Percentiles rank a stretch among this genome's conserved stretches.
These are phyloP conservation scores for apple (Malus domestica) DNA, from an alignment of 306 rosid species.

Conservation along the genomic window ASM211411v1 NC_041791.1:22338501-22339000, in stretches of 20 bases:
- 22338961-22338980: neutral
- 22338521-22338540: neutral
- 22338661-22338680: neutral
- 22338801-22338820: neutral
- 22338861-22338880: neutral
- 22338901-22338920: neutral
- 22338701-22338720: neutral
- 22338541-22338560: neutral
- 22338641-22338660: neutral
- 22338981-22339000: neutral
- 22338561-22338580: neutral
- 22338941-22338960: neutral
- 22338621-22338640: neutral
- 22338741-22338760: neutral
- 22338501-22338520: neutral
- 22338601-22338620: neutral
- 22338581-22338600: neutral
- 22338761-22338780: neutral
- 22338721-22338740: neutral
- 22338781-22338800: neutral
- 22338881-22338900: neutral
- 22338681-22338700: neutral
- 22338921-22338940: neutral
- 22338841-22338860: neutral
- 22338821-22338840: neutral